Base-by-base conservation (phyloP, 2,329 filamentous ascomycete species). In the Leptographium flavum region DNA sequence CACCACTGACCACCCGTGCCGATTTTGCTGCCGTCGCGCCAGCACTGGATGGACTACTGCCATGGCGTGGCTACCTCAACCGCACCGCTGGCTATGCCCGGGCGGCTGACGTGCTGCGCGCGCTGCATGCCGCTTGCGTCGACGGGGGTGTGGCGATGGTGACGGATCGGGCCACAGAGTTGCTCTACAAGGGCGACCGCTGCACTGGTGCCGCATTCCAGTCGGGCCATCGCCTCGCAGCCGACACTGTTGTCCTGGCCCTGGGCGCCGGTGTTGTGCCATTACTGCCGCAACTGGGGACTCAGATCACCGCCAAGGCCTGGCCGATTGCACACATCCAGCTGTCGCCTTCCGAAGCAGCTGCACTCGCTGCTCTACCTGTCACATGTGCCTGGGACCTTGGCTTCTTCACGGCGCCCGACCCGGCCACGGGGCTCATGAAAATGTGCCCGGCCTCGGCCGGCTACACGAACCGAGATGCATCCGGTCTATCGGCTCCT, bases 401-500 rank as follows among this genome's bases (percentile, higher is more conserved):
- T 0, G 76, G 76, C 0, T 80, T 80, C 62, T 74, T 78, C 58
- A 81, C 80, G 47, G 76, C 81, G 56, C 76, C 76, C 0, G 76
- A 80, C 51, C 69, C 66, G 0, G 63, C 66, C 48, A 79, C 74
- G 0, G 66, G 68, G 19, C 56, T 79, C 5, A 60, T 81, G 32
- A 81, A 81, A 58, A 54, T 81, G 5, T 79, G 74, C 50, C 74
- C 74, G 0, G 66, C 72, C 54, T 73, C 73, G 2, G 71, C 68
- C 0, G 76, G 75, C 0, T 77, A 76, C 51, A 69, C 68, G 13
- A 69, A 74, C 47, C 52, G 43, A 54, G 19, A 57, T 8, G 57
- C 17, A 9, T 31, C 33, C 1, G 17, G 27, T 5, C 25, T 31
- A 5, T 43, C 42, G 31, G 32, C 28, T 22, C 42, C 42, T 14